Percentiles rank a stretch among this genome's conserved stretches.
phyloP scores from a whole-genome alignment of 2,329 filamentous ascomycete species.

The Monosporascus sp. region DNA sequence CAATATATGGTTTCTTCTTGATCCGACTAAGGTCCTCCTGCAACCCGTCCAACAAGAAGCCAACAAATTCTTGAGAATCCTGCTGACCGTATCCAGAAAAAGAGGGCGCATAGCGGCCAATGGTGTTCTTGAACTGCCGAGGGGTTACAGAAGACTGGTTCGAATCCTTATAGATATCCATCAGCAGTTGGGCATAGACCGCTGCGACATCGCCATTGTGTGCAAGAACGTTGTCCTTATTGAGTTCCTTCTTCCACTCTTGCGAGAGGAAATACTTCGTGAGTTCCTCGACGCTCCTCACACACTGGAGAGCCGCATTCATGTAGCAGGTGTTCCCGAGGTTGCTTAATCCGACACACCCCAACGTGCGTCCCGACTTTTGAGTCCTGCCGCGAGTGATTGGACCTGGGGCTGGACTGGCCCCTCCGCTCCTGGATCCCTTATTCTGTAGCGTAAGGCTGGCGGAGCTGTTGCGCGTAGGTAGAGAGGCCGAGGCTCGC shows the following conservation, averaged over 20 bases:
- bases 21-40: conserved; percentile 95
- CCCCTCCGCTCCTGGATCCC: conserved; percentile 57
- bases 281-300: conserved; percentile 88
- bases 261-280: conserved; percentile 82
- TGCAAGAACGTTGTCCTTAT: conserved; percentile 77
- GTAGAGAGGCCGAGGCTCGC: conserved; percentile 26
- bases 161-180: conserved; percentile 70
- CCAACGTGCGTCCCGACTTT: conserved; percentile 64
- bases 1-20: conserved; percentile 92
- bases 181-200: conserved; percentile 70
- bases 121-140: conserved; percentile 72
- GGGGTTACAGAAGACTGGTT: conserved; percentile 67
- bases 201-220: conserved; percentile 84
- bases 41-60: conserved; percentile 87
- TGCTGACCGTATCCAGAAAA: conserved; percentile 96
- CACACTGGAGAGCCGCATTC: conserved; percentile 94
- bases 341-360: conserved; percentile 80
- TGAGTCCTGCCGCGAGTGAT: conserved; percentile 68
- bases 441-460: conserved; percentile 30
- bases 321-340: conserved; percentile 98
- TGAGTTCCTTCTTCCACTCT: conserved; percentile 74
- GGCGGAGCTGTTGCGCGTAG: conserved; percentile 28
- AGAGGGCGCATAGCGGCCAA: conserved; percentile 74
- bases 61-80: conserved; percentile 94
- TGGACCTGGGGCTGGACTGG: conserved; percentile 57